A percentile compares a stretch with the other conserved stretches of the same genome.
These are phyloP conservation scores for Scopulariopsis brevicaulis DNA, from an alignment of 2,329 filamentous ascomycete species.

Conservation along the genomic window DNA sequence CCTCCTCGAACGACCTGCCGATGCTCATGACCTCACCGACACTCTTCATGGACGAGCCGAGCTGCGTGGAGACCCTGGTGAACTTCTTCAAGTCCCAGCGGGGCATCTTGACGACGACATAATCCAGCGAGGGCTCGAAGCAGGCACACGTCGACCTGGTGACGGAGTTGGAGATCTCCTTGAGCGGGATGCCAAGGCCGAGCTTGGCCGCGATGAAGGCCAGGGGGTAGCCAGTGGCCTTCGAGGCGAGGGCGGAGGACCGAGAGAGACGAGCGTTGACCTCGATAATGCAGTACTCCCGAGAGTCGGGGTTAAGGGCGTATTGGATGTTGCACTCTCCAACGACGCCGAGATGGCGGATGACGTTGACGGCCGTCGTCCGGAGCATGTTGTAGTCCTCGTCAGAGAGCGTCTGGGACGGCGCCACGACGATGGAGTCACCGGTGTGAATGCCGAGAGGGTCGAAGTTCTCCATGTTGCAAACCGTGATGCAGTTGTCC, in stretches of 20 bases:
- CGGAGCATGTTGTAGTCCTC: constrained; percentile 99
- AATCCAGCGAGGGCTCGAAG: constrained; percentile 97
- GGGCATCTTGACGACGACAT: constrained; percentile 97
- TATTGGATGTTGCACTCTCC: constrained; percentile 99
- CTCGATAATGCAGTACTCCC: constrained; percentile 98
- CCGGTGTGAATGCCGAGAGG: constrained; percentile 96
- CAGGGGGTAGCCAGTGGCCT: constrained; percentile 91
- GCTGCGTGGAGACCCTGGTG: constrained; percentile 86
- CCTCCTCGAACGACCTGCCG: constrained; percentile 91
- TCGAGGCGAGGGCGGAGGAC: constrained; percentile 91
- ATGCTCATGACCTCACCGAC: constrained; percentile 99
- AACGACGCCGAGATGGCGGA: constrained; percentile 91
- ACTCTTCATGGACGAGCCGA: constrained; percentile 99
- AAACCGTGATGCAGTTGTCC: constrained; percentile 98
- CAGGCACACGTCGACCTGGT: constrained; percentile 94
- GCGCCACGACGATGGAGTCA: constrained; percentile 95
- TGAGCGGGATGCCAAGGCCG: constrained; percentile 85
- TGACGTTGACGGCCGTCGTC: constrained; percentile 93
- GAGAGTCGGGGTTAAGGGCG: constrained; percentile 86
- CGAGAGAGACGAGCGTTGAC: constrained; percentile 94
- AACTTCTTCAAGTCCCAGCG: constrained; percentile 99
- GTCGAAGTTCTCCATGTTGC: constrained; percentile 99
- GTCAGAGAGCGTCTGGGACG: constrained; percentile 91
- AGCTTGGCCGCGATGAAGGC: constrained; percentile 97
- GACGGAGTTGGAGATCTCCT: constrained; percentile 93